A percentile compares a stretch with the other conserved stretches of the same genome.
Conservation (phyloP, 768 basidiomycete genomes). For the Chlorophyllum brunneum region DNA sequence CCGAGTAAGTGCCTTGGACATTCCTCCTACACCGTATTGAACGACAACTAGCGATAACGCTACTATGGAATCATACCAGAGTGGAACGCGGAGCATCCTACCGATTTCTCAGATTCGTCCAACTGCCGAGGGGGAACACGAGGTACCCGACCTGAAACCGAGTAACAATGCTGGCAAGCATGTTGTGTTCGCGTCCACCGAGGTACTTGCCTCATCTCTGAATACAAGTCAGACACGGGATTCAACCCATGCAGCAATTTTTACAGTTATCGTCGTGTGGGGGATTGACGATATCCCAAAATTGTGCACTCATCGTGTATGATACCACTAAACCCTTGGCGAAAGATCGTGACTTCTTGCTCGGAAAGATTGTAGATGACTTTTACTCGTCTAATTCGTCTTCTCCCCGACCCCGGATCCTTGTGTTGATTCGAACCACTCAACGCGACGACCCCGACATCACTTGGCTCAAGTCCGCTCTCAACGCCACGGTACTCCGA, state of each 20-base stretch:
- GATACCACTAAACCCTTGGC: conserved; percentile 36
- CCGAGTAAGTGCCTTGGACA: neutral
- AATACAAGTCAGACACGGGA: neutral
- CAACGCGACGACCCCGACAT: conserved; percentile 28
- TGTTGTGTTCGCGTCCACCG: conserved; percentile 9
- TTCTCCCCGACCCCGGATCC: conserved; percentile 37
- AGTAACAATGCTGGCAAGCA: neutral
- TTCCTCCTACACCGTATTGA: neutral
- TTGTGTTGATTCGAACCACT: conserved; percentile 20
- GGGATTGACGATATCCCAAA: conserved; percentile 37
- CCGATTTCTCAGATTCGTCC: neutral
- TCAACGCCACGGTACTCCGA: conserved; percentile 37
- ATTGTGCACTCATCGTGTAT: conserved; percentile 40
- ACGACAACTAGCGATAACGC: neutral
- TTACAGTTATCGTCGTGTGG: conserved; percentile 25
- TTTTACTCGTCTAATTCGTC: conserved; percentile 36
- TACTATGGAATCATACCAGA: neutral
- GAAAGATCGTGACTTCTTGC: conserved; percentile 29
- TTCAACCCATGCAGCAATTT: neutral
- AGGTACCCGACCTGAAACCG: neutral
- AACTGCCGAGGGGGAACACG: neutral
- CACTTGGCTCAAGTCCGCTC: conserved; percentile 32
- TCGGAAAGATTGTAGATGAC: conserved; percentile 40
- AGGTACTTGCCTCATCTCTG: conserved; percentile 5
- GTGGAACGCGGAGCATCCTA: neutral